These are phyloP conservation scores for Sedum album DNA, from an alignment of 164 flowering plant species.

Conservation along the genomic window DNA sequence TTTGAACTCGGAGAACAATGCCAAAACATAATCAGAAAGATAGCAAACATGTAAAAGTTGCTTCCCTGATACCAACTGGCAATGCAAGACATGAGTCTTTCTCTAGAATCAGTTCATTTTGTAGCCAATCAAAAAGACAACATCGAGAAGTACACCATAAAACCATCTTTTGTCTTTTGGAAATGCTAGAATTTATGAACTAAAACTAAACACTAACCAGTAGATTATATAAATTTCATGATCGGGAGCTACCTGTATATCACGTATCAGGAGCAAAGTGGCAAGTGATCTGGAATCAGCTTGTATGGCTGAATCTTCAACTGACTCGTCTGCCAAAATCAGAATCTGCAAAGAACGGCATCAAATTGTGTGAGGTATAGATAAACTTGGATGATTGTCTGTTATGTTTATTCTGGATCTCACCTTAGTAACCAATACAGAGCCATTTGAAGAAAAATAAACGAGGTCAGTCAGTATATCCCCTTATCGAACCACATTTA, in stretches of 20 bases:
- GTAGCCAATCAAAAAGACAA: too few relatives aligned
- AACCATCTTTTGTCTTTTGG: background rate
- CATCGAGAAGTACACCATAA: background rate
- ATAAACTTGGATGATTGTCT: background rate
- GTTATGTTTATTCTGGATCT: background rate
- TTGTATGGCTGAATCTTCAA: slow-evolving; percentile 85
- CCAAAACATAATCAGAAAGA: background rate
- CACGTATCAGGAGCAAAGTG: slow-evolving; percentile 69
- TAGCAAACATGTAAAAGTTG: background rate
- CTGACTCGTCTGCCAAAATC: slow-evolving; percentile 83
- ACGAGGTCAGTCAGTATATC: background rate
- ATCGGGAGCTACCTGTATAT: slow-evolving; percentile 53
- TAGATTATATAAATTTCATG: background rate
- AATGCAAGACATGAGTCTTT: too few relatives aligned
- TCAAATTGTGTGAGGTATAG: background rate
- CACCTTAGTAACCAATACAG: background rate
- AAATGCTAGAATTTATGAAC: background rate
- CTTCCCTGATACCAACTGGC: too few relatives aligned
- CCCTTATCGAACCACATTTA: background rate
- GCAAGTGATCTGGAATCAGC: slow-evolving; percentile 94
- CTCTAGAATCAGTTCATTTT: background rate
- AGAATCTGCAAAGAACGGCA: slow-evolving; percentile 43
- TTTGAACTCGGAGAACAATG: background rate
- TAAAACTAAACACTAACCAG: background rate
- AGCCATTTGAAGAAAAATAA: background rate